Evolutionary conservation across 805 yeast species (phyloP), one percentile per base, ranked within the genome.

Genomic region (Saccharomycopsis sp.): DNA sequence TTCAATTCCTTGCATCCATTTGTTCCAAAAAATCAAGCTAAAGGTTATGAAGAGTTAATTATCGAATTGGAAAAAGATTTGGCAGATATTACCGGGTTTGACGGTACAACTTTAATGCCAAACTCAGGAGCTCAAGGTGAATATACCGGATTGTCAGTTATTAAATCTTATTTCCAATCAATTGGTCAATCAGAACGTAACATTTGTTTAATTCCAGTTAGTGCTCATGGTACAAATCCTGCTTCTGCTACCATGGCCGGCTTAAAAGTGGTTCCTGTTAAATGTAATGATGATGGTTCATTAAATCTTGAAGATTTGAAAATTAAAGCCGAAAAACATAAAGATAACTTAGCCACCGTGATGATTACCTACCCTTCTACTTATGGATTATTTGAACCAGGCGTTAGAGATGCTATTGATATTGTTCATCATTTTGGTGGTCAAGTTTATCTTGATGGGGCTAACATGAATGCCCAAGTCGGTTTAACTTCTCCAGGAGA

Each of bases 111-210:
- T 2, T 65, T 85, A 45, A 94, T 86, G 79, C 98, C 98, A 48
- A 92, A 92, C 59, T 85, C 96, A 30, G 98, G 98, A 51, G 97
- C 98, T 30, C 96, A 89, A 62, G 98, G 98, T 61, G 98, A 92
- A 62, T 92, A 82, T 63, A 75, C 97, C 13, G 98, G 98, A 21
- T 68, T 92, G 45, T 74, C 94, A 45, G 86, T 87, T 34, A 89
- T 92, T 50, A 72, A 77, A 51, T 73, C 81, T 29, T 92, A 84
- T 58, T 74, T 83, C 51, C 73, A 76, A 46, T 64, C 79, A 17
- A 69, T 65, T 34, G 94, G 92, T 31, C 79, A 87, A 55, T 60
- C 69, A 14, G 64, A 76, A 44, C 74, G 98, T 57, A 76, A 87
- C 58, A 70, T 92, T 40, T 92, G 96, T 61, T 69, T 92, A 56